phyloP scores from a whole-genome alignment of 352 stramenopile species.

The Pythium volutum region DNA sequence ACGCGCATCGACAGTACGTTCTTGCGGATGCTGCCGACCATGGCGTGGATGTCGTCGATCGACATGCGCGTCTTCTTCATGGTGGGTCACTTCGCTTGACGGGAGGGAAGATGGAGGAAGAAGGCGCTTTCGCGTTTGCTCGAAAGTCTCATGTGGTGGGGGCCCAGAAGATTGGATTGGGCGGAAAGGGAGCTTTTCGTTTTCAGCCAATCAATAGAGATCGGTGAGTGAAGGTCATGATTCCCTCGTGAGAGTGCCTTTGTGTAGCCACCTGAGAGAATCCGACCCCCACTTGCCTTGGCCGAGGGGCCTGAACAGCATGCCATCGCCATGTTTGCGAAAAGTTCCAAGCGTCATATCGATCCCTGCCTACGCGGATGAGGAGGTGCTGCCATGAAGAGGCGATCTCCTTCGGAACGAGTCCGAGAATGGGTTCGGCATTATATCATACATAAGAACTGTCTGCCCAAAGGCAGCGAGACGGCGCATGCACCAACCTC shows the following conservation, averaged over 20 bases:
- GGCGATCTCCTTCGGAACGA: no score
- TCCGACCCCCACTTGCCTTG: no score
- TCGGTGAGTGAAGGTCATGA: conserved; percentile 3
- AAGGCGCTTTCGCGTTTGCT: background rate
- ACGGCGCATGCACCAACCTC: no score
- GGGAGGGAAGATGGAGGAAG: no score
- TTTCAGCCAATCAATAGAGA: background rate
- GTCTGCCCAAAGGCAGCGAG: no score
- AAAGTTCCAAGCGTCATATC: no score
- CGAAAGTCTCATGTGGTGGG: background rate
- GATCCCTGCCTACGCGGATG: no score
- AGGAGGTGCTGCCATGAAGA: no score
- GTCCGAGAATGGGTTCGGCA: no score
- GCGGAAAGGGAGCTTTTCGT: background rate
- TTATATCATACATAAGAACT: no score
- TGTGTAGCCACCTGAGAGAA: background rate
- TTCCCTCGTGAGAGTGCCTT: background rate
- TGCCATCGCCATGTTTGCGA: no score
- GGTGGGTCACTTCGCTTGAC: background rate
- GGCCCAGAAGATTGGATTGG: background rate
- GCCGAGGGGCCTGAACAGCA: no score
- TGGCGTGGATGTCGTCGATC: conserved; percentile 86
- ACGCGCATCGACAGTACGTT: conserved; percentile 91
- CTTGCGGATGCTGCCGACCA: conserved; percentile 82
- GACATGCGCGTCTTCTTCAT: conserved; percentile 89